Percentiles rank a stretch among this genome's conserved stretches.
phyloP scores from a whole-genome alignment of 1,284 basidiomycete species.

The Boletus smithii region DNA sequence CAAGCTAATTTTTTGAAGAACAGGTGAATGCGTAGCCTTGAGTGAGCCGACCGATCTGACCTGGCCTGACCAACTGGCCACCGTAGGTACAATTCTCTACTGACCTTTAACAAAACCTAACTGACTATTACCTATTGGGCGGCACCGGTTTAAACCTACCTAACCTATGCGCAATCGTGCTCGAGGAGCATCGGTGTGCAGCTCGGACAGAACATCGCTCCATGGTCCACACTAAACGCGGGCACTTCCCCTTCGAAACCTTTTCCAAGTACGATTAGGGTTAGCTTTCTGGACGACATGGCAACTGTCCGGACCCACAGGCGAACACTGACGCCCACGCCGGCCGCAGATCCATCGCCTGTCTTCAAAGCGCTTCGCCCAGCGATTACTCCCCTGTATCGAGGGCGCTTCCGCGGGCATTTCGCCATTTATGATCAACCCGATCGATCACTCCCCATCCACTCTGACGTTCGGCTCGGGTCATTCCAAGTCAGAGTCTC shows the following conservation, averaged over 20 bases:
- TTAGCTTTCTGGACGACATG: constrained; percentile 7
- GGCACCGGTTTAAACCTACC: too few species aligned
- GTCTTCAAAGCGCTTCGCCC: constrained; percentile 61
- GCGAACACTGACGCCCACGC: constrained; percentile 52
- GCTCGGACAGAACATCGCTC: constrained; percentile 60
- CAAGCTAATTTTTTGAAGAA: too few species aligned
- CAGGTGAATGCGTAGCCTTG: too few species aligned
- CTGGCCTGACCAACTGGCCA: too few species aligned
- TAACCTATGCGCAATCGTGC: constrained; percentile 55
- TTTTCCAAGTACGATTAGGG: constrained; percentile 18
- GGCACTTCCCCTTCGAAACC: constrained; percentile 45
- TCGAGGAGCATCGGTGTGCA: constrained; percentile 26
- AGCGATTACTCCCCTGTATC: constrained; percentile 33
- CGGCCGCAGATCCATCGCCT: constrained; percentile 45
- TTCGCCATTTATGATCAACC: constrained; percentile 13
- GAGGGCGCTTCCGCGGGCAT: constrained; percentile 11
- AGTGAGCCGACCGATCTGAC: too few species aligned
- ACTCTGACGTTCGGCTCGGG: constrained; percentile 49
- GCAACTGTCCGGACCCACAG: constrained; percentile 42
- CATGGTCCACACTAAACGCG: constrained; percentile 55
- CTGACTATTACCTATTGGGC: too few species aligned
- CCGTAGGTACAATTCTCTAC: too few species aligned
- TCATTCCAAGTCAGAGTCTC: constrained; percentile 32
- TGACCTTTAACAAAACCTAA: too few species aligned
- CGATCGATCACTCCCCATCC: constrained; percentile 38